phyloP scores from a whole-genome alignment of 106 monocot species.

The Dendrobium chrysotoxum region DNA sequence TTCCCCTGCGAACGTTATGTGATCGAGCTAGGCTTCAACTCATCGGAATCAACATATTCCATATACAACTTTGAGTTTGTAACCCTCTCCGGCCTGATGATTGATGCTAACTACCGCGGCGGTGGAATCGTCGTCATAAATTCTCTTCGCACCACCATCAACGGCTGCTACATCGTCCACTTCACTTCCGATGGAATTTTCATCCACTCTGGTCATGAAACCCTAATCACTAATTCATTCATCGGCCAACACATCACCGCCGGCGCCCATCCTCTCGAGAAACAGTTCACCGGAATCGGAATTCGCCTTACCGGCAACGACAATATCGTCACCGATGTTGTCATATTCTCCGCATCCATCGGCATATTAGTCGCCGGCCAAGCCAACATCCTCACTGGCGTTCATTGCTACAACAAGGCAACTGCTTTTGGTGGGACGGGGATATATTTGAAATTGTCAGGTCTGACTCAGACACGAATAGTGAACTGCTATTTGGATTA shows the following conservation, averaged over 20 bases:
- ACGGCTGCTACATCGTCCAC: slow-evolving; percentile 43
- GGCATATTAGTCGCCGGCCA: slow-evolving; percentile 40
- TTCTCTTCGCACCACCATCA: slow-evolving; percentile 34
- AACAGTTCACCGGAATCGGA: slow-evolving; percentile 28
- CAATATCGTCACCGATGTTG: slow-evolving; percentile 52
- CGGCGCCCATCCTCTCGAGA: slow-evolving; percentile 35
- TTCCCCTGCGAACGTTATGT: slow-evolving; percentile 32
- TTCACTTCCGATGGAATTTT: slow-evolving; percentile 44
- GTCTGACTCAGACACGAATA: slow-evolving; percentile 34
- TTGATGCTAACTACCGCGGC: slow-evolving; percentile 33
- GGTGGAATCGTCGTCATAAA: slow-evolving; percentile 36
- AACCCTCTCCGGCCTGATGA: slow-evolving; percentile 51
- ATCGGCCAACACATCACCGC: slow-evolving; percentile 48
- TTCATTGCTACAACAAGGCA: slow-evolving; percentile 70
- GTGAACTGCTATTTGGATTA: slow-evolving; percentile 53
- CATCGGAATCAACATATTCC: not conserved
- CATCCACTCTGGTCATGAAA: slow-evolving; percentile 42
- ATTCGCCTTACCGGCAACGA: slow-evolving; percentile 44
- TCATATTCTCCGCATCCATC: slow-evolving; percentile 40
- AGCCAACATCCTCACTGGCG: slow-evolving; percentile 45
- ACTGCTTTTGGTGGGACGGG: slow-evolving; percentile 37
- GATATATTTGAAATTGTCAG: slow-evolving; percentile 28
- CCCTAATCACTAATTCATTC: slow-evolving; percentile 26
- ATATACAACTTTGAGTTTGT: slow-evolving; percentile 42
- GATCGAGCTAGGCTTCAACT: slow-evolving; percentile 37